A percentile compares a stretch with the other conserved stretches of the same genome.
phyloP scores from a whole-genome alignment of 2,329 filamentous ascomycete species.

The Macrophomina tecta region DNA sequence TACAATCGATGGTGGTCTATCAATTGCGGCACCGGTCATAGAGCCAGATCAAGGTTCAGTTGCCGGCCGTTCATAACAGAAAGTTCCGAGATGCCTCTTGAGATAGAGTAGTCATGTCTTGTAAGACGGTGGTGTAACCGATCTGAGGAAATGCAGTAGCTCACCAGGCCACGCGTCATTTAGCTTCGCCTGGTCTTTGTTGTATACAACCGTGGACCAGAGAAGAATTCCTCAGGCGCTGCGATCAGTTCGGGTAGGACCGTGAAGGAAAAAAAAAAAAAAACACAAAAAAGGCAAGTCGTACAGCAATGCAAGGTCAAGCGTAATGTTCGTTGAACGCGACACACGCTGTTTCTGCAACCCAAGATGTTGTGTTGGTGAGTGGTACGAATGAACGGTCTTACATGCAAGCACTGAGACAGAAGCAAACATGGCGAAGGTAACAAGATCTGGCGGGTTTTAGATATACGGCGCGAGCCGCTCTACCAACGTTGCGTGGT shows the following conservation, averaged over 20 bases:
- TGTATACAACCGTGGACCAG: neutral
- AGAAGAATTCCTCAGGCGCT: neutral
- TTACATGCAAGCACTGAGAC: neutral
- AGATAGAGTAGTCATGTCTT: neutral
- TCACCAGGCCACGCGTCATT: neutral
- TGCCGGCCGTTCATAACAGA: too few species aligned
- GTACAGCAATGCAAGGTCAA: neutral
- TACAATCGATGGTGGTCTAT: neutral
- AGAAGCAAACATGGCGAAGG: neutral
- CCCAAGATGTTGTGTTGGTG: neutral
- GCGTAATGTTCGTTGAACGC: neutral
- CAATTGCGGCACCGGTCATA: neutral
- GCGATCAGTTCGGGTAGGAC: conserved; percentile 12
- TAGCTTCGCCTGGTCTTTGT: neutral
- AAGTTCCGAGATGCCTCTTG: too few species aligned
- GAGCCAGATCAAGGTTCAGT: neutral
- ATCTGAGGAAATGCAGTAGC: neutral
- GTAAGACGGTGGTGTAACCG: neutral
- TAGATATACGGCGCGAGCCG: neutral
- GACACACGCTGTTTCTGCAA: conserved; percentile 4
- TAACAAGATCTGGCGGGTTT: conserved; percentile 16
- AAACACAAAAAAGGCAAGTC: neutral
- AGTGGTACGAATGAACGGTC: neutral
- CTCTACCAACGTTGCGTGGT: neutral
- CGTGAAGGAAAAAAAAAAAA: neutral